A percentile compares a stretch with the other conserved stretches of the same genome.
These are phyloP conservation scores for Penicillium sp. DNA, from an alignment of 2,329 filamentous ascomycete species.

Conservation along the genomic window DNA sequence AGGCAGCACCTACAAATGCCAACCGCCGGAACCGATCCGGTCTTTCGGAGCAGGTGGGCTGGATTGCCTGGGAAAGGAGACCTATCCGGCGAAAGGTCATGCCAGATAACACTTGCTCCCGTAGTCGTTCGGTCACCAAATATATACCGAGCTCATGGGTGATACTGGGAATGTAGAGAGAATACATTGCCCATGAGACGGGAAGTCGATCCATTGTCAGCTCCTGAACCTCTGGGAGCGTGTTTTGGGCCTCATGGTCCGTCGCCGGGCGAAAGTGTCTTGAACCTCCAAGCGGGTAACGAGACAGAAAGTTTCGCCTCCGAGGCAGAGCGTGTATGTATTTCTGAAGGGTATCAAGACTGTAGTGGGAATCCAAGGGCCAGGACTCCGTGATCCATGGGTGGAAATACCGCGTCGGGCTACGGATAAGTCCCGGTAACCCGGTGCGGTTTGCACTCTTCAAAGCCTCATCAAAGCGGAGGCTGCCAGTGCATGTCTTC, in stretches of 20 bases:
- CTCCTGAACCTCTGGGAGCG: background rate
- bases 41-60: background rate
- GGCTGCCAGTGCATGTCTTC: background rate
- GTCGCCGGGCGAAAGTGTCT: too few species aligned
- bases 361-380: background rate
- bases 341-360: background rate
- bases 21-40: background rate
- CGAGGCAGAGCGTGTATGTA: background rate
- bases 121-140: background rate
- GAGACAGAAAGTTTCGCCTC: background rate
- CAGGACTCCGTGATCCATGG: background rate
- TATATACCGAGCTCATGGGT: background rate
- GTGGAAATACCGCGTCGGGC: background rate
- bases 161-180: background rate
- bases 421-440: background rate
- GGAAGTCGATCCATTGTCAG: background rate
- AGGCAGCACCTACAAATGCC: constrained; percentile 4
- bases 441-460: background rate
- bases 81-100: background rate
- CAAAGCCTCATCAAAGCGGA: background rate
- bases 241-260: background rate
- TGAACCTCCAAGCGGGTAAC: background rate
- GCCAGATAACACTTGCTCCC: background rate
- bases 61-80: background rate
- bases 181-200: background rate